Evolutionary conservation across 23 red algal species (phyloP).

Genomic region (Cyanidium caldarium): DNA sequence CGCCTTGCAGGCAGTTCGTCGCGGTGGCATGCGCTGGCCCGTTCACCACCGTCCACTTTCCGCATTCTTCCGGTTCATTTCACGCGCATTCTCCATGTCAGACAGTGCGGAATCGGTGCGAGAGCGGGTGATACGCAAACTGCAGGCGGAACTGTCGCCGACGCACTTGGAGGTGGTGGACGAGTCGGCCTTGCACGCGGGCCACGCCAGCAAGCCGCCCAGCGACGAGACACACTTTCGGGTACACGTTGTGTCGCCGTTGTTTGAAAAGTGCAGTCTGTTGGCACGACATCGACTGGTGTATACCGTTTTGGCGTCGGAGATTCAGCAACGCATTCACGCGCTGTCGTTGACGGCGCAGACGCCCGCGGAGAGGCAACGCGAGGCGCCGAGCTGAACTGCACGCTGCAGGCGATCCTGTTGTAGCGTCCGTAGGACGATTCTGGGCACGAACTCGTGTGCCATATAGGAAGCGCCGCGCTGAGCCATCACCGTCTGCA

Average conservation of each 20-base stretch:
- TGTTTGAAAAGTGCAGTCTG: conserved; percentile 26
- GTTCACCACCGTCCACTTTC: background rate
- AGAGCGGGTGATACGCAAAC: conserved; percentile 19
- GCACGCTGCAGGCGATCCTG: too few relatives aligned
- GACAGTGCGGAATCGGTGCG: background rate
- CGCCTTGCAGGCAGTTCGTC: background rate
- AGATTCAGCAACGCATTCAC: conserved; percentile 38
- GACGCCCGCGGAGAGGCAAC: conserved; percentile 48
- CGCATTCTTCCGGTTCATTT: background rate
- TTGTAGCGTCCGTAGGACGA: too few relatives aligned
- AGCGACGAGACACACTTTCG: conserved; percentile 62
- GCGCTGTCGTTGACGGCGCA: conserved; percentile 47
- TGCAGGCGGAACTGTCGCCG: conserved; percentile 33
- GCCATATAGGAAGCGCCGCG: background rate
- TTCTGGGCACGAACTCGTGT: background rate
- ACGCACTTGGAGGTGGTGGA: conserved; percentile 28
- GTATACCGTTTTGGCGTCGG: conserved; percentile 42
- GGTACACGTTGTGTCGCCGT: conserved; percentile 27
- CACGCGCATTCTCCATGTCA: background rate
- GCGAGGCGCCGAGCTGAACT: too few relatives aligned
- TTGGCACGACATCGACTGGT: conserved; percentile 38
- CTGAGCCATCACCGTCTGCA: background rate
- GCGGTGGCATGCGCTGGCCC: background rate
- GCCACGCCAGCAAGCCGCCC: conserved; percentile 29
- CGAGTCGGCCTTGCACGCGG: conserved; percentile 40